Conservation (phyloP, 2,329 filamentous ascomycete species). For the Xylariaceae sp. region DNA sequence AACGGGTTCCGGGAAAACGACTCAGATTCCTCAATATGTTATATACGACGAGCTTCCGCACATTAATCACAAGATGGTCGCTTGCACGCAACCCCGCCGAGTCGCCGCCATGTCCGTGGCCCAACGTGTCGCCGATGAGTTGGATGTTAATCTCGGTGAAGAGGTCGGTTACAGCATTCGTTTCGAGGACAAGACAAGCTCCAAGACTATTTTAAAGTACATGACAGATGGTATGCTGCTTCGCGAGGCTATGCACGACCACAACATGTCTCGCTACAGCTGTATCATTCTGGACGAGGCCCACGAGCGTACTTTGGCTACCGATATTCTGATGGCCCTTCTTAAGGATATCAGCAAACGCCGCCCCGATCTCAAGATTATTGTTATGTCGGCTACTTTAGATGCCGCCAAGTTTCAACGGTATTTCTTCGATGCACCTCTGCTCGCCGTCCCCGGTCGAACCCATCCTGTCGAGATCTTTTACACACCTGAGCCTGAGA, state of each 20-base stretch:
- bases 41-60: conserved; percentile 95
- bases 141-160: conserved; percentile 88
- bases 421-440: conserved; percentile 92
- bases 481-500: conserved; percentile 93
- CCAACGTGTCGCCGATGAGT: conserved; percentile 93
- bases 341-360: conserved; percentile 83
- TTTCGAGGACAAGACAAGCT: conserved; percentile 91
- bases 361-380: conserved; percentile 89
- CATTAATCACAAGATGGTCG: conserved; percentile 79
- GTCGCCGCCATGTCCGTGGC: conserved; percentile 98
- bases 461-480: conserved; percentile 98
- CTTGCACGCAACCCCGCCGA: conserved; percentile 95
- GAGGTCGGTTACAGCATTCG: conserved; percentile 98
- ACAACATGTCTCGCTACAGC: conserved; percentile 86
- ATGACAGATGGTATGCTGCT: conserved; percentile 99
- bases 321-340: conserved; percentile 95
- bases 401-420: conserved; percentile 97
- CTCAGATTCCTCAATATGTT: conserved; percentile 97
- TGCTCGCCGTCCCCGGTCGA: conserved; percentile 89
- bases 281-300: conserved; percentile 98
- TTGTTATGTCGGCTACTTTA: conserved; percentile 97
- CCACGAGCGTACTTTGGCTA: conserved; percentile 94
- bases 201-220: conserved; percentile 92
- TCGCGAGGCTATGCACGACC: conserved; percentile 94
- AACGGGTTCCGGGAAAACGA: conserved; percentile 98